These are phyloP conservation scores for Vitis cinerea DNA, from an alignment of 164 flowering plant genomes.

Conservation along the genomic window DNA sequence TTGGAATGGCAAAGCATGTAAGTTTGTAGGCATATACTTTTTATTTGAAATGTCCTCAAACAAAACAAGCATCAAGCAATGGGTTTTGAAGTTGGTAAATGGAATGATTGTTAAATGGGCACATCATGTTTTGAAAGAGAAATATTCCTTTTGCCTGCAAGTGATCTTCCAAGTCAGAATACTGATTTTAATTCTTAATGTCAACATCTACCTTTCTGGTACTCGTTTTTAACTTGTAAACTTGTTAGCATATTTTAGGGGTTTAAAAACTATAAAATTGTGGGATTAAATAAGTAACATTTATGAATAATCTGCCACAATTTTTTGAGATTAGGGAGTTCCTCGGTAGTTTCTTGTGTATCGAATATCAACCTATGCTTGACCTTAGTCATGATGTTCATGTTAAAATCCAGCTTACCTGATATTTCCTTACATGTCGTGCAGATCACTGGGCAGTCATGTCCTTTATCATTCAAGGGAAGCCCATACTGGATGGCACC, in stretches of 20 bases:
- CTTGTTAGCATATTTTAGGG: no score
- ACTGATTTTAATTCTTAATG: no score
- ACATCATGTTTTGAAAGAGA: not conserved
- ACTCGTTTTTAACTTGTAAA: no score
- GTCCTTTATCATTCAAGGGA: slow-evolving; percentile 83
- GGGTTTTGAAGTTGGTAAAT: not conserved
- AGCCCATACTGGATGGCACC: slow-evolving; percentile 99
- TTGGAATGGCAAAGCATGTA: slow-evolving; percentile 96
- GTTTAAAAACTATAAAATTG: not conserved
- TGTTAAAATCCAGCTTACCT: not conserved
- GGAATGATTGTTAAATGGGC: not conserved
- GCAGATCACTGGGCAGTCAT: slow-evolving; percentile 83
- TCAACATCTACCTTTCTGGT: no score
- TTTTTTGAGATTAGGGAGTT: not conserved
- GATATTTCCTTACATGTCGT: slow-evolving; percentile 9
- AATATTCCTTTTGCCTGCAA: not conserved
- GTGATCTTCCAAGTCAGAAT: not conserved
- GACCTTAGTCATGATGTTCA: not conserved
- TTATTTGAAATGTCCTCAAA: not conserved
- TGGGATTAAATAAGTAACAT: not conserved
- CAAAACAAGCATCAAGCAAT: not conserved
- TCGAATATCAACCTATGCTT: not conserved
- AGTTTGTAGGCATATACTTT: slow-evolving; percentile 15
- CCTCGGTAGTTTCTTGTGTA: not conserved
- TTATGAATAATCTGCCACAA: not conserved